phyloP scores from a whole-genome alignment of 169 alveolate species.

The Plasmodium sp. region DNA sequence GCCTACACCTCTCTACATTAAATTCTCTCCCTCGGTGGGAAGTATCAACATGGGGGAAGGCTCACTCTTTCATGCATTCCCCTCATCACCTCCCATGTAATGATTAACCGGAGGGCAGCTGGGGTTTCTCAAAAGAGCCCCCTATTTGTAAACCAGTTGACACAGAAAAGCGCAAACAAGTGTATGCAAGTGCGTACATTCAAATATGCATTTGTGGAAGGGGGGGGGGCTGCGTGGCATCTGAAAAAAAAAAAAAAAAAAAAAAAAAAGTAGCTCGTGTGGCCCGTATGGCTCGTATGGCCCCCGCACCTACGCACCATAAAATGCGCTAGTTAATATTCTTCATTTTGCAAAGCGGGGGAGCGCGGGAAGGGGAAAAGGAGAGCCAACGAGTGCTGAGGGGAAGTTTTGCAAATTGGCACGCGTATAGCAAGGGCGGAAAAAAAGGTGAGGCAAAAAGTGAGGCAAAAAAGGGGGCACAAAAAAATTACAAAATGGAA shows the following conservation, averaged over 20 bases:
- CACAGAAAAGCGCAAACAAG: background rate
- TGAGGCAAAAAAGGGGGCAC: background rate
- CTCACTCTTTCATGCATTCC: background rate
- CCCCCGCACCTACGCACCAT: background rate
- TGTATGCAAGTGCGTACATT: background rate
- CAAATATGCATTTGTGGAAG: background rate
- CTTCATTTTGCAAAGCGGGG: background rate
- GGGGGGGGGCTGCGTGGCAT: background rate
- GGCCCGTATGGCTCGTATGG: background rate
- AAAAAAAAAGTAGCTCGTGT: background rate
- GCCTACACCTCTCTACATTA: background rate
- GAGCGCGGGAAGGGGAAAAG: background rate
- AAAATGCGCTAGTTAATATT: background rate
- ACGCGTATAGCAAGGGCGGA: background rate
- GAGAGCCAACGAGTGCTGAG: background rate
- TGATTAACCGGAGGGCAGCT: background rate
- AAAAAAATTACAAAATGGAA: background rate
- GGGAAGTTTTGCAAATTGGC: background rate
- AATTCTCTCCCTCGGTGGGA: background rate
- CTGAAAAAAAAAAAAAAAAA: background rate
- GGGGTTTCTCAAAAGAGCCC: background rate
- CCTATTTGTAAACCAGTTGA: background rate
- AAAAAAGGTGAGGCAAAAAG: background rate
- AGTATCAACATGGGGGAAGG: background rate
- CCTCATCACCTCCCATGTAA: background rate